Conservation (phyloP, 2,329 filamentous ascomycete genomes). For the Rachicladosporium sp. region DNA sequence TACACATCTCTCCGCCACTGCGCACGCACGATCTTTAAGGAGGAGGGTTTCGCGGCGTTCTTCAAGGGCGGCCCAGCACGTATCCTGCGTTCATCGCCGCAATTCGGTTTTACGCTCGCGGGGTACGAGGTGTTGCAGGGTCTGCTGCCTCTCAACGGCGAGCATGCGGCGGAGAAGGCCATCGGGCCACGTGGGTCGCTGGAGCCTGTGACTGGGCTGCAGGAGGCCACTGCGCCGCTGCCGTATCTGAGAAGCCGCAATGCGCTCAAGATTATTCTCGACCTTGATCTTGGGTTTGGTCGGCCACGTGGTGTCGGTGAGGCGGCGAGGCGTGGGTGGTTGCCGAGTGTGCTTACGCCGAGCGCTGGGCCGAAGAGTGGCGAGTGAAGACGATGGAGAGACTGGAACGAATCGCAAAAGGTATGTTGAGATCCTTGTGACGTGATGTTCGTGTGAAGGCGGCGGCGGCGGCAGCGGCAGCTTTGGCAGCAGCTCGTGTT, state of each 20-base stretch:
- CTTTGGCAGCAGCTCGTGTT: too few species aligned
- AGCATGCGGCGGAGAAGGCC: slow-evolving; percentile 37
- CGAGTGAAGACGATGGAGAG: too few species aligned
- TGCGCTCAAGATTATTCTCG: slow-evolving; percentile 87
- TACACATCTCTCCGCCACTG: slow-evolving; percentile 84
- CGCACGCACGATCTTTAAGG: slow-evolving; percentile 68
- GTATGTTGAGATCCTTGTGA: too few species aligned
- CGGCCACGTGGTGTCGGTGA: slow-evolving; percentile 35
- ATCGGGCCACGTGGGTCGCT: slow-evolving; percentile 41
- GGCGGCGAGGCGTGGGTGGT: too few species aligned
- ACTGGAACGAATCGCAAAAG: too few species aligned
- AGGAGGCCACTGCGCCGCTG: slow-evolving; percentile 50
- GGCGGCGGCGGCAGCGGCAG: too few species aligned
- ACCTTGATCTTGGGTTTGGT: slow-evolving; percentile 89
- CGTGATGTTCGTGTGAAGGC: too few species aligned
- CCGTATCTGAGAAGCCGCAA: slow-evolving; percentile 68
- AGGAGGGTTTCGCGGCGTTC: slow-evolving; percentile 92
- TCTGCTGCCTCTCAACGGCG: slow-evolving; percentile 65
- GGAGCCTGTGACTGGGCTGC: slow-evolving; percentile 51
- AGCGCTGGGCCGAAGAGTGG: too few species aligned
- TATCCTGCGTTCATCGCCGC: slow-evolving; percentile 86
- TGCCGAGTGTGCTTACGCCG: too few species aligned
- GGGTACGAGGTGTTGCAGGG: slow-evolving; percentile 87
- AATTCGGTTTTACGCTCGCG: slow-evolving; percentile 95
- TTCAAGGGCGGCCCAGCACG: slow-evolving; percentile 97